Base-by-base conservation (phyloP, 2,329 filamentous ascomycete species). In the Graphium sp. region DNA sequence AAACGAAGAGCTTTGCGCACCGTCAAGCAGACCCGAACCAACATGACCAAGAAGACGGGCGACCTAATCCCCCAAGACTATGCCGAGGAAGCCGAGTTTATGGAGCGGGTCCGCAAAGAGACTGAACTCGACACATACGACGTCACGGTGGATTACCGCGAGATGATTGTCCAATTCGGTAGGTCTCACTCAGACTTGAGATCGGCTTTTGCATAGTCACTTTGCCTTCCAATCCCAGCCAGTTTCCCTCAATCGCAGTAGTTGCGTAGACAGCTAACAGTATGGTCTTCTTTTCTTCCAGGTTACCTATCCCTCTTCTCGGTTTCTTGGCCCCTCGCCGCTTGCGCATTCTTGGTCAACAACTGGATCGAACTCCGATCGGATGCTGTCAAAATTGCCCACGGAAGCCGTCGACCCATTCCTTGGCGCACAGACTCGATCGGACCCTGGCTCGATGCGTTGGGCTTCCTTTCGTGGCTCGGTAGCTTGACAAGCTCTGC, bases 341-440 rank as follows among this genome's bases (percentile, higher is more conserved):
- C 79, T 2, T 64, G 83, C 32, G 87, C 79, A 2, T 95, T 95
- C 56, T 57, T 95, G 9, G 58, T 89, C 50, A 95, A 95, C 56
- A 91, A 95, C 55, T 95, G 87, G 84, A 58, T 98, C 32, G 89
- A 95, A 48, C 67, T 95, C 22, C 79, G 89, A 23, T 82, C 82
- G 1, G 89, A 98, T 46, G 85, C 87, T 3, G 67, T 93, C 55
- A 98, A 98, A 51, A 92, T 95, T 41, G 84, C 84, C 32, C 64
- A 83, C 26, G 78, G 85, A 49, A 85, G 82, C 60, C 78, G 87
- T 43, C 74, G 89, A 4, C 89, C 89, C 0, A 82, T 81, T 21
- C 89, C 89, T 1, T 83, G 79, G 67, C 73, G 89, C 30, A 74
- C 83, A 2, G 89, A 95, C 53, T 89, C 81, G 2, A 95, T 98